Evolutionary conservation across 179 eudicot species (phyloP).

Genomic region (Spinacia oleracea): DNA sequence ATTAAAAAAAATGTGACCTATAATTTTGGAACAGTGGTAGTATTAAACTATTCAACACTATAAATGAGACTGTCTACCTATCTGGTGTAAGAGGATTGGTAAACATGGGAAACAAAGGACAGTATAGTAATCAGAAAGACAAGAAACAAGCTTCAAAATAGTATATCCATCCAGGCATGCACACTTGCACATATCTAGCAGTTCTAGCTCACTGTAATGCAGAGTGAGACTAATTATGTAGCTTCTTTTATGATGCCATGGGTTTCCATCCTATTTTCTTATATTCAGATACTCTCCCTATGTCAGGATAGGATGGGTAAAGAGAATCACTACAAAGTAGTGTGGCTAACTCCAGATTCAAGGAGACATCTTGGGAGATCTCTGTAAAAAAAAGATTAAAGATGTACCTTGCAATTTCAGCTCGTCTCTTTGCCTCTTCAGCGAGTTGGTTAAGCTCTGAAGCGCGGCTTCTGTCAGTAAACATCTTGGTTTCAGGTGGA

Average conservation of each 20-base stretch:
- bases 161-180: background rate
- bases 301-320: no score
- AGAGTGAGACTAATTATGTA: no score
- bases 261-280: no score
- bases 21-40: no score
- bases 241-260: no score
- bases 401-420: conserved; percentile 75
- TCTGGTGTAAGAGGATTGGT: background rate
- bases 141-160: no score
- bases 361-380: background rate
- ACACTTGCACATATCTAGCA: no score
- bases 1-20: background rate
- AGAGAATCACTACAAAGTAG: background rate
- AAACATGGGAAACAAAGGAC: background rate
- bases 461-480: conserved; percentile 46
- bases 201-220: no score
- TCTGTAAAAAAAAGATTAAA: background rate
- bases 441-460: conserved; percentile 83
- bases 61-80: background rate
- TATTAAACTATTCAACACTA: no score
- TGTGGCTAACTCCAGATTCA: background rate
- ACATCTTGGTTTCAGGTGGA: conserved; percentile 67
- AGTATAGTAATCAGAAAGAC: background rate
- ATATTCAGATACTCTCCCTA: no score
- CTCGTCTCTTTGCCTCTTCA: conserved; percentile 85